Conservation (phyloP, 1,284 basidiomycete species). For the Ceratobasidium theobromae region DNA sequence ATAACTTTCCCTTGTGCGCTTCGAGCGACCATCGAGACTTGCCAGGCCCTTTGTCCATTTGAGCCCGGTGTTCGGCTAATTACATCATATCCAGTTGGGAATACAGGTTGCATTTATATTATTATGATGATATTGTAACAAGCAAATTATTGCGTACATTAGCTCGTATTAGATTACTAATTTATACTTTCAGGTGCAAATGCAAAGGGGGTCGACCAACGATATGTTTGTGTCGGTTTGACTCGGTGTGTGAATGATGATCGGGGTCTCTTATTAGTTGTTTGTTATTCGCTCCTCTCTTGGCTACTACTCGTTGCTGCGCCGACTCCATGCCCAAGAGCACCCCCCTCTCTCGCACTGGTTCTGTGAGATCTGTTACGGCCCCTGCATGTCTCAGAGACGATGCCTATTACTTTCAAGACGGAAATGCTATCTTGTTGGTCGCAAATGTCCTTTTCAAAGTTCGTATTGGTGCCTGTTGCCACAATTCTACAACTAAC, state of each 20-base stretch:
- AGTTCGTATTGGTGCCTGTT: background rate
- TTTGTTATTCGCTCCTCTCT: background rate
- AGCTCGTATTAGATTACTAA: too few relatives aligned
- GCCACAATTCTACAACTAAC: background rate
- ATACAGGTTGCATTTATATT: too few relatives aligned
- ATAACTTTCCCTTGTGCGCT: too few relatives aligned
- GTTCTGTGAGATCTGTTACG: background rate
- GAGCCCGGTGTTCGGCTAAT: too few relatives aligned
- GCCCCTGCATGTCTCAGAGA: background rate
- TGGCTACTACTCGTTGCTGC: background rate
- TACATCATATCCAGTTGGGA: too few relatives aligned
- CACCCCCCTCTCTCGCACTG: background rate
- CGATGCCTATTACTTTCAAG: constrained; percentile 8
- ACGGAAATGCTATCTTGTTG: constrained; percentile 14
- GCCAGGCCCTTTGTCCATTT: too few relatives aligned
- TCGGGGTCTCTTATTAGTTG: background rate
- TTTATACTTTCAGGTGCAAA: too few relatives aligned
- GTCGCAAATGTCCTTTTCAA: constrained; percentile 21
- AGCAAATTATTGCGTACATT: too few relatives aligned
- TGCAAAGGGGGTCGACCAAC: too few relatives aligned
- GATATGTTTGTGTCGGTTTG: background rate
- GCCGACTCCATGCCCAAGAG: background rate
- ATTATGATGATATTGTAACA: too few relatives aligned
- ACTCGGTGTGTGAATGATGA: background rate
- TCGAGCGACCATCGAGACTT: too few relatives aligned